Evolutionary conservation across 1,284 basidiomycete species (phyloP).

Genomic region (Ustanciosporium gigantosporum): DNA sequence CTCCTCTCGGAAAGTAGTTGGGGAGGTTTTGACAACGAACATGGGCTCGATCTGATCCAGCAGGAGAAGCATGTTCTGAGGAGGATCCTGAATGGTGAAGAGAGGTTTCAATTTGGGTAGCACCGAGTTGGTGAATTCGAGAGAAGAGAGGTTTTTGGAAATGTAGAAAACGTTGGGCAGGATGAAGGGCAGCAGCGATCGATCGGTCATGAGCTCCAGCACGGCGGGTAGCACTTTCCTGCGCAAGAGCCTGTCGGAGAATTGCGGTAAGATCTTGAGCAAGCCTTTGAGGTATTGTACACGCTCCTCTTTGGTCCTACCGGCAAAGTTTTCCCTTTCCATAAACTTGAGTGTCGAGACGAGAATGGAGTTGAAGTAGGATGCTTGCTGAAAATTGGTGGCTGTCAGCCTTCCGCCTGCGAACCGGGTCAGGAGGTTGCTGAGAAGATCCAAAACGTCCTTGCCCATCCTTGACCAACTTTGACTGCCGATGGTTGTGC

Average conservation of each 20-base stretch:
- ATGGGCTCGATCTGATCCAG: slow-evolving; percentile 80
- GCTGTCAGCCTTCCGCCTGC: slow-evolving; percentile 76
- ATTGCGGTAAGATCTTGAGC: slow-evolving; percentile 77
- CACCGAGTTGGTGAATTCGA: slow-evolving; percentile 79
- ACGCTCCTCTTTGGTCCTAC: slow-evolving; percentile 91
- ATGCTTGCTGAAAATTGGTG: slow-evolving; percentile 74
- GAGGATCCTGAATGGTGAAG: slow-evolving; percentile 89
- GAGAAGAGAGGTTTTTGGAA: slow-evolving; percentile 69
- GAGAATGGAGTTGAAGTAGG: slow-evolving; percentile 91
- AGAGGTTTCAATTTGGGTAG: slow-evolving; percentile 86
- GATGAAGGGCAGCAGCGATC: slow-evolving; percentile 78
- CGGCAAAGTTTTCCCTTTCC: slow-evolving; percentile 90
- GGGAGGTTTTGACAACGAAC: slow-evolving; percentile 87
- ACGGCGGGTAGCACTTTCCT: slow-evolving; percentile 88
- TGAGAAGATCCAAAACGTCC: slow-evolving; percentile 50
- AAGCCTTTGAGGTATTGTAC: slow-evolving; percentile 87
- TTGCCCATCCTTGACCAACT: slow-evolving; percentile 44
- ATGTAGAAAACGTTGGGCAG: slow-evolving; percentile 98
- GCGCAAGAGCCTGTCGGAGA: slow-evolving; percentile 81
- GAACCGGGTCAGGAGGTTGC: slow-evolving; percentile 68
- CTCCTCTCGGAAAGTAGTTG: slow-evolving; percentile 83
- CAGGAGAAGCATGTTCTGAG: slow-evolving; percentile 71
- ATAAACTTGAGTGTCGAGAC: slow-evolving; percentile 96
- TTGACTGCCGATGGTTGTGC: slow-evolving; percentile 21
- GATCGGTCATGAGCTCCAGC: slow-evolving; percentile 63